Conservation (phyloP, 352 stramenopile species). For the Globisporangium cederbergense region DNA sequence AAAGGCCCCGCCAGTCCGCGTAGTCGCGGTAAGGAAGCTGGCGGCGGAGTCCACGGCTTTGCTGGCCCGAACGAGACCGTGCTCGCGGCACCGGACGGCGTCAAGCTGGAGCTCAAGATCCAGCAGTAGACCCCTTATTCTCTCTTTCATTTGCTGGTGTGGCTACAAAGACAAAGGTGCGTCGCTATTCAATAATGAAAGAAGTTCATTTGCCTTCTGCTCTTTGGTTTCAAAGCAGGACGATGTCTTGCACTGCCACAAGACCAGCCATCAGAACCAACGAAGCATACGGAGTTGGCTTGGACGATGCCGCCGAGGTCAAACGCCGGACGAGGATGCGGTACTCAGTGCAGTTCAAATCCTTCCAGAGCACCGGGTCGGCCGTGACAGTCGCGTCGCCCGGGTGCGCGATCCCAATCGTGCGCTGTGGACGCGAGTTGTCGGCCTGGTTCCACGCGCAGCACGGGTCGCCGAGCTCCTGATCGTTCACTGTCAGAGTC, state of each 20-base stretch:
- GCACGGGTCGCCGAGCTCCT: constrained; percentile 60
- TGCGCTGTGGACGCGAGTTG: not conserved
- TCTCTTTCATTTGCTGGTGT: not conserved
- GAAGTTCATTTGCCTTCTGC: not conserved
- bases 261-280: not conserved
- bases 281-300: not conserved
- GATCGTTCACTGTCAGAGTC: constrained; percentile 47
- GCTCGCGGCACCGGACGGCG: not conserved
- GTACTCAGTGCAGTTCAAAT: not conserved
- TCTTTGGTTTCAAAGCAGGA: not conserved
- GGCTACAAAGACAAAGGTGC: not conserved
- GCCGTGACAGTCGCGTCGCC: not conserved
- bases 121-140: not conserved
- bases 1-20: constrained; percentile 6
- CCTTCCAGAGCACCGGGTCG: not conserved
- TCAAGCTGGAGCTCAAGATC: not conserved
- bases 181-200: not conserved
- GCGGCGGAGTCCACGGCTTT: not conserved
- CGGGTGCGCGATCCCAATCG: not conserved
- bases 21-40: not conserved
- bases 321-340: not conserved
- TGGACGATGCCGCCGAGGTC: not conserved
- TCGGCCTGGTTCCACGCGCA: constrained; percentile 24
- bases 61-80: constrained; percentile 1
- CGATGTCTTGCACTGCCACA: not conserved